These are phyloP conservation scores for Gigaspora rosea DNA, from an alignment of 192 early-diverging fungal species.

Conservation along the genomic window DNA sequence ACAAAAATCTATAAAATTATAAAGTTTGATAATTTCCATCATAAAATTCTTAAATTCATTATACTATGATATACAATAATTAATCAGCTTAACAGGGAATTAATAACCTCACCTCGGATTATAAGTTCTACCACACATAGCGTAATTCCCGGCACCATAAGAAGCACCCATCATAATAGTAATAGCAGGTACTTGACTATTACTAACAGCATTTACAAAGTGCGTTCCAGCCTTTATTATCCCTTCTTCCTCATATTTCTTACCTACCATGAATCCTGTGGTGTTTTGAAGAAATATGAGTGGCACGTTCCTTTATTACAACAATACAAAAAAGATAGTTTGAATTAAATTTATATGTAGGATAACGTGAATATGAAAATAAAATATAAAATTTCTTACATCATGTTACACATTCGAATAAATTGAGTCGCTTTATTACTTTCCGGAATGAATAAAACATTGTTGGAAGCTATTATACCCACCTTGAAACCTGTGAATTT, in stretches of 20 bases:
- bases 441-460: slow-evolving; percentile 63
- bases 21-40: not conserved
- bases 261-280: slow-evolving; percentile 75
- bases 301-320: slow-evolving; percentile 49
- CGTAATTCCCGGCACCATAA: slow-evolving; percentile 73
- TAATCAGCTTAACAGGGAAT: not conserved
- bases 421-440: slow-evolving; percentile 73
- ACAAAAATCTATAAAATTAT: slow-evolving; percentile 51
- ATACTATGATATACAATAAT: not conserved
- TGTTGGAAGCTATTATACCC: slow-evolving; percentile 69
- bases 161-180: slow-evolving; percentile 67
- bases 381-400: slow-evolving; percentile 32
- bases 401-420: slow-evolving; percentile 65
- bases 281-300: slow-evolving; percentile 68
- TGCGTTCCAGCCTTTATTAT: slow-evolving; percentile 70
- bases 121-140: slow-evolving; percentile 67
- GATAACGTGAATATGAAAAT: too few relatives aligned
- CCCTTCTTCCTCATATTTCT: slow-evolving; percentile 65
- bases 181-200: slow-evolving; percentile 59
- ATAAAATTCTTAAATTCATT: not conserved
- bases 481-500: slow-evolving; percentile 49
- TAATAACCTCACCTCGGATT: slow-evolving; percentile 49
- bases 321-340: too few relatives aligned
- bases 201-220: slow-evolving; percentile 70
- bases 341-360: too few relatives aligned